Base-by-base conservation (phyloP, 768 basidiomycete species). In the Daedalea quercina region DNA sequence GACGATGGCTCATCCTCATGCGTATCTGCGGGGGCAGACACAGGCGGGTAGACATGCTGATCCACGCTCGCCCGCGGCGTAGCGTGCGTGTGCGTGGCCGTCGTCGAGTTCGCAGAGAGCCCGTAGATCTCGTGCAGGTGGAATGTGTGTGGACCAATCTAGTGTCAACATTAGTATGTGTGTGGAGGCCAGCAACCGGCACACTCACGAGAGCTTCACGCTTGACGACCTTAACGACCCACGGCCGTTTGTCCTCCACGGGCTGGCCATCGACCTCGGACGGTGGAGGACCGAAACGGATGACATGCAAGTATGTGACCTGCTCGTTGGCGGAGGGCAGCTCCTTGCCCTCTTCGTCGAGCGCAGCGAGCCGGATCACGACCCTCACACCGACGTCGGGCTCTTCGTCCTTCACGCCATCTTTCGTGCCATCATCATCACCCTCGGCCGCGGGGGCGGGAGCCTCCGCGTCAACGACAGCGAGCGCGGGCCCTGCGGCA, bases 41-140 rank as follows among this genome's bases (percentile, higher is more conserved):
- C 62, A 22, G 79, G 79, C 1, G 75, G 77, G 45, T 81, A 78
- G 6, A 78, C 77, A 55, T 77, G 73, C 26, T 65, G 59, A 20
- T 70, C 67, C n/a, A 52, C 54, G 33, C 46, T 42, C 13, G 54
- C 47, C 19, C 71, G 63, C 3, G 75, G 57, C 57, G 70, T 72
- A 60, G 66, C 70, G 57, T 74, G 68, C 9, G 70, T 70, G 24
- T 70, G 62, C 53, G 65, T 15, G 17, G 68, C 56, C 3, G 70
- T 57, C 37, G 73, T 68, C 9, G 77, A 69, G 47, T 57, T 57
- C 48, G 63, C 41, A 0, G 90, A 84, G 4, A 97, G 78, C 45
- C 94, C 94, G 60, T 88, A 97, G 44, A 97, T 97, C 65, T 97
- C 94, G 63, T 95, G 93, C 26, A 97, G 74, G 50, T 94, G 87